Conservation (phyloP, 208 protist species). For the Acanthamoeba sp. region DNA sequence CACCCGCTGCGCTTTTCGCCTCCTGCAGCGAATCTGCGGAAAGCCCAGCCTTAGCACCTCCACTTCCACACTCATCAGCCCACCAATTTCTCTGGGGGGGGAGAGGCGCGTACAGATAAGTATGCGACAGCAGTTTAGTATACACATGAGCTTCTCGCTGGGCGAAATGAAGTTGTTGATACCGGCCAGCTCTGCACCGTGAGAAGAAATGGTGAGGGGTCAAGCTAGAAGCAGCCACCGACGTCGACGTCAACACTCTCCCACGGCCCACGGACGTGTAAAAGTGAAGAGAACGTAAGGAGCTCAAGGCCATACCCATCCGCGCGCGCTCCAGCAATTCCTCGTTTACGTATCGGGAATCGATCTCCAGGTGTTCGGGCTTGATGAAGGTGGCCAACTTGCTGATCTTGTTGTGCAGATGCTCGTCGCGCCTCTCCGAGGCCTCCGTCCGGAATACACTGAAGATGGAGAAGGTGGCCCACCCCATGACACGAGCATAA, state of each 20-base stretch:
- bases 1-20: conserved; percentile 62
- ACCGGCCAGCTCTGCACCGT: conserved; percentile 54
- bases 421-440: conserved; percentile 10
- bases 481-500: too few relatives aligned
- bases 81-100: neutral
- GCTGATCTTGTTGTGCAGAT: conserved; percentile 17
- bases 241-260: too few relatives aligned
- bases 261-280: too few relatives aligned
- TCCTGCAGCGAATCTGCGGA: conserved; percentile 69
- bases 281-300: neutral
- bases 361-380: conserved; percentile 67
- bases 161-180: conserved; percentile 69
- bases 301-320: neutral
- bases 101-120: conserved; percentile 57
- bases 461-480: neutral
- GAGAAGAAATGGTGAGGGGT: neutral
- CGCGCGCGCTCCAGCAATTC: conserved; percentile 40
- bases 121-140: conserved; percentile 72
- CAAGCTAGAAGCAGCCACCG: neutral
- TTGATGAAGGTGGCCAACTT: conserved; percentile 31
- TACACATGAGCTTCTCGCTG: conserved; percentile 73
- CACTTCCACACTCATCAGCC: neutral
- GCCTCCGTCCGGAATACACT: conserved; percentile 61
- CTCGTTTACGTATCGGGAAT: conserved; percentile 39
- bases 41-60: too few relatives aligned